These are phyloP conservation scores for Candida taoyuanica DNA, from an alignment of 805 yeast species.

Conservation along the genomic window DNA sequence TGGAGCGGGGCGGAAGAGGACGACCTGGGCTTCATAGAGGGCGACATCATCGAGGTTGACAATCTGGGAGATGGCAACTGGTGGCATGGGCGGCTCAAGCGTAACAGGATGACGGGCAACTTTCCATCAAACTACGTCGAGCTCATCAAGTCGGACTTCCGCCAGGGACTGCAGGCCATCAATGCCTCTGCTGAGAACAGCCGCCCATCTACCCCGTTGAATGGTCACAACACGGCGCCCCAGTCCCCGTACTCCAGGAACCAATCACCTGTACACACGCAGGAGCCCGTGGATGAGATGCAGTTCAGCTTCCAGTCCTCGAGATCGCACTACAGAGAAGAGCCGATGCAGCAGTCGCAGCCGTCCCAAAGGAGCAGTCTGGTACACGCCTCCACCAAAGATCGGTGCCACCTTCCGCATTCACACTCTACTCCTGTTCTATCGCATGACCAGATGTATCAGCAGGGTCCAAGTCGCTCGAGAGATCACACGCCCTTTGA, in stretches of 20 bases:
- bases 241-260: conserved; percentile 14
- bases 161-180: conserved; percentile 9
- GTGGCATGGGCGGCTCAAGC: conserved; percentile 80
- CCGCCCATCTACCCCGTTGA: not conserved
- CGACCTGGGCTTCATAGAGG: conserved; percentile 91
- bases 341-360: not conserved
- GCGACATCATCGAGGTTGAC: conserved; percentile 83
- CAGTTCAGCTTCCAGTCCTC: conserved; percentile 28
- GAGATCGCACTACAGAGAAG: conserved; percentile 14
- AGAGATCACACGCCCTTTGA: too few species aligned
- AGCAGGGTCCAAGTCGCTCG: too few species aligned
- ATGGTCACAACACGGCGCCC: conserved; percentile 4
- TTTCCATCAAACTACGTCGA: conserved; percentile 88
- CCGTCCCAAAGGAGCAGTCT: not conserved
- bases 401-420: conserved; percentile 16
- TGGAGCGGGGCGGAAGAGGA: conserved; percentile 92
- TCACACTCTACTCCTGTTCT: conserved; percentile 23
- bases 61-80: conserved; percentile 81
- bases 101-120: conserved; percentile 78
- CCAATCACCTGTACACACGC: conserved; percentile 6
- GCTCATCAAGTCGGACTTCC: conserved; percentile 36
- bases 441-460: conserved; percentile 9
- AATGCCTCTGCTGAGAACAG: not conserved
- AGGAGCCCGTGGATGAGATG: conserved; percentile 18
- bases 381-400: conserved; percentile 2